Evolutionary conservation across 2,329 filamentous ascomycete genomes (phyloP), one percentile per base, ranked within the genome.

Genomic region (Lachnellula cervina): DNA sequence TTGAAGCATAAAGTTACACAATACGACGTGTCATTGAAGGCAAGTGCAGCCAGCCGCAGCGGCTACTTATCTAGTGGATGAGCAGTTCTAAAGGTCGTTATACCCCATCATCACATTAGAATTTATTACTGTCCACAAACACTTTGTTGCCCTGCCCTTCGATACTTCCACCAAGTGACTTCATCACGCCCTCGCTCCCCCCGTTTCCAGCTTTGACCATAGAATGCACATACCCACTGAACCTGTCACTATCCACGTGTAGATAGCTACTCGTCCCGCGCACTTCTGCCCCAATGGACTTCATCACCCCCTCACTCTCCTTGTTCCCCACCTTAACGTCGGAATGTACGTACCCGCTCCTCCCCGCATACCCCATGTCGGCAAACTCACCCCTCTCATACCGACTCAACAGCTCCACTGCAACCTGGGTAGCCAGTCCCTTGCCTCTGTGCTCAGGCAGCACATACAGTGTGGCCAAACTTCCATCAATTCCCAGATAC

Each of bases 271-370:
- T 61, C 48, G 55, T 50, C 47, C 59, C 61, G 9, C 17, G 38
- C 8, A 57, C 47, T 25, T 32, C 57, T 1, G 54, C 62, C 1
- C 62, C 63, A 13, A 69, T 28, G 2, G 55, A 52, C 34, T 48
- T 62, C 66, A 70, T 68, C 1, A 69, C 64, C n/a, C 61, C 62
- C 51, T 68, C 65, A 58, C 68, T 70, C 11, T 51, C 65, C 38
- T 17, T 23, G 58, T 70, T 69, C 25, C 66, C 67, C 3, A 55
- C 60, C 34, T 65, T 58, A 3, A 69, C 66, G 61, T 69, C 66
- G 2, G 65, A 53, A 62, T 69, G 66, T 5, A 64, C 57, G 59
- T 64, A 70, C 9, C 62, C 66, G 53, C 63, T 67, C 35, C 55
- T 55, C 4, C 64, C 68, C 46, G 55, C 54, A 52, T 59, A 64